A percentile compares a stretch with the other conserved stretches of the same genome.
Conservation (phyloP, 257 asterid genomes). For the Asclepias syriaca region DNA sequence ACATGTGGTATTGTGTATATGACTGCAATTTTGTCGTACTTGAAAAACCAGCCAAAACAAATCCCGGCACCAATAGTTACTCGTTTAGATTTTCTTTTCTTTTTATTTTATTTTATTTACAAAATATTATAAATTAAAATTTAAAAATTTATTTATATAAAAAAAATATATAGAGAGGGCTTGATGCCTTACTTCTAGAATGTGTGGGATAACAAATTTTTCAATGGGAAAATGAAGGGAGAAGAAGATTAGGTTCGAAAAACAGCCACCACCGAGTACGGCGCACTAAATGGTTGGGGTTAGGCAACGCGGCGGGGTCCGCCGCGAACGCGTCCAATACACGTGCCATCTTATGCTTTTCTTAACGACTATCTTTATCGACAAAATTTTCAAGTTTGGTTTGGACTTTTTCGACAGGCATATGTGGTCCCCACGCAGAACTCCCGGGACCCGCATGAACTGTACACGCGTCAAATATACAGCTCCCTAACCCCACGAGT, state of each 20-base stretch:
- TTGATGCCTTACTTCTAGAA: not conserved
- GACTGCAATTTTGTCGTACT: not conserved
- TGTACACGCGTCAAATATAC: slow-evolving; percentile 63
- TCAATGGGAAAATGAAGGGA: not conserved
- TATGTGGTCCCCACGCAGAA: slow-evolving; percentile 4
- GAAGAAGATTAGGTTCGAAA: not conserved
- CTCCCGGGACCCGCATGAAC: slow-evolving; percentile 22
- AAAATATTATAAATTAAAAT: too few species aligned
- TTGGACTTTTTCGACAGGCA: slow-evolving; percentile 13
- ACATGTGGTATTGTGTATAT: not conserved
- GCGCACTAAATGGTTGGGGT: slow-evolving; percentile 15
- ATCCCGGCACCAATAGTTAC: too few species aligned
- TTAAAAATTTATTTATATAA: too few species aligned
- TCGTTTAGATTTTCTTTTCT: too few species aligned
- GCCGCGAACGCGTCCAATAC: slow-evolving; percentile 21
- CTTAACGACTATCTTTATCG: not conserved
- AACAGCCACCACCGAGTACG: slow-evolving; percentile 6
- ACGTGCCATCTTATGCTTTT: slow-evolving; percentile 19
- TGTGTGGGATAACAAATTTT: not conserved
- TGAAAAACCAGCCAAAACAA: not conserved
- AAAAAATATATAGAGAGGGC: too few species aligned
- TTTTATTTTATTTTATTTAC: too few species aligned
- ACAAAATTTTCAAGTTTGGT: slow-evolving; percentile 16
- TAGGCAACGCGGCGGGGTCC: slow-evolving; percentile 20
- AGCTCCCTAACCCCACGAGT: slow-evolving; percentile 22